These are phyloP conservation scores for Protomyces arabidopsidicola DNA, from an alignment of 1,139 yeast genomes.

Conservation along the genomic window DNA sequence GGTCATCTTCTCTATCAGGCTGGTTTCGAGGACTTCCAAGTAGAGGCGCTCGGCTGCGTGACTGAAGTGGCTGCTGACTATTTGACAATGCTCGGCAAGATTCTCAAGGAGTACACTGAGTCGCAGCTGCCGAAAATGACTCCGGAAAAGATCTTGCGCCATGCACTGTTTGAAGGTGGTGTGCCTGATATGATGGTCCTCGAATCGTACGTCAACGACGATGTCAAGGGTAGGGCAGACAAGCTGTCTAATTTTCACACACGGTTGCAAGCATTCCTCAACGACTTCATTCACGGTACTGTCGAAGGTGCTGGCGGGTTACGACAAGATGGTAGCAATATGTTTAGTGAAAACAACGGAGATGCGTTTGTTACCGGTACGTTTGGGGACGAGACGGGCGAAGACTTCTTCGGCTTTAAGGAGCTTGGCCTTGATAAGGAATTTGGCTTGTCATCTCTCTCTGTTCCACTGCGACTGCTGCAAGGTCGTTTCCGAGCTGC, in stretches of 20 bases:
- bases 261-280: constrained; percentile 54
- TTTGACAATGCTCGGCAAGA: constrained; percentile 65
- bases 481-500: constrained; percentile 61
- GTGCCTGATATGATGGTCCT: constrained; percentile 72
- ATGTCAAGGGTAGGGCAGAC: constrained; percentile 60
- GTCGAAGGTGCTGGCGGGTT: constrained; percentile 49
- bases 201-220: constrained; percentile 69
- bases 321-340: constrained; percentile 40
- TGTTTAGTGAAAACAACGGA: constrained; percentile 73
- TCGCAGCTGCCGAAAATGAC: constrained; percentile 35
- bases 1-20: constrained; percentile 84
- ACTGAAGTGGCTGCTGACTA: constrained; percentile 82
- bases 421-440: constrained; percentile 92
- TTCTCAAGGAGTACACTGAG: constrained; percentile 68
- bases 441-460: constrained; percentile 74
- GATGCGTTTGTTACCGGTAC: constrained; percentile 94
- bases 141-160: constrained; percentile 50
- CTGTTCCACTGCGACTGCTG: constrained; percentile 83
- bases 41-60: constrained; percentile 69
- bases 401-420: constrained; percentile 91
- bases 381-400: constrained; percentile 83
- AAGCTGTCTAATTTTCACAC: constrained; percentile 64
- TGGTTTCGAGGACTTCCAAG: constrained; percentile 84
- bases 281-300: constrained; percentile 62
- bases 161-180: constrained; percentile 78